A percentile compares a stretch with the other conserved stretches of the same genome.
phyloP scores from a whole-genome alignment of 305 asterid species.

The Lippia alba region DNA sequence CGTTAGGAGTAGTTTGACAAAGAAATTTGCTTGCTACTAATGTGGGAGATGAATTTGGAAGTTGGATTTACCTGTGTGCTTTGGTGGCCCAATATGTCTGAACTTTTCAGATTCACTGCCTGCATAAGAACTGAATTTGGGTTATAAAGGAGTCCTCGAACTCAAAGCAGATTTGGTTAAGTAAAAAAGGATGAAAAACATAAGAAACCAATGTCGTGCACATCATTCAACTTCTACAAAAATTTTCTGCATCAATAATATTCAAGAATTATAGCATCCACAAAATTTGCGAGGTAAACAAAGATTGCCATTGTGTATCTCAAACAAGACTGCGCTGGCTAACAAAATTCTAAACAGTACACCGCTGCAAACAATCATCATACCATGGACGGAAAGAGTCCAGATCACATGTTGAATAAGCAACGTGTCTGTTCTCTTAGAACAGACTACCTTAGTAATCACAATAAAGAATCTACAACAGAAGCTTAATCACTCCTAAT shows the following conservation, averaged over 20 bases:
- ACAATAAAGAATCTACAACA: neutral
- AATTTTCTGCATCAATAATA: neutral
- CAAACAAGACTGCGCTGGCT: slow-evolving; percentile 16
- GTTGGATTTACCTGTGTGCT: slow-evolving; percentile 60
- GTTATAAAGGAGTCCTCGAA: slow-evolving; percentile 36
- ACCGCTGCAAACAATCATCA: neutral
- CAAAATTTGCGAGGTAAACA: neutral
- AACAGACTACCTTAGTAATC: slow-evolving; percentile 19
- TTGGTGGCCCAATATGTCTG: slow-evolving; percentile 77
- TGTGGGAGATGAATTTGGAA: neutral
- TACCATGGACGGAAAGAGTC: slow-evolving; percentile 5
- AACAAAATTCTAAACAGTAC: slow-evolving; percentile 14
- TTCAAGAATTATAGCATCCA: slow-evolving; percentile 18
- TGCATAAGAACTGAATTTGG: slow-evolving; percentile 51
- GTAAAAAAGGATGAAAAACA: neutral
- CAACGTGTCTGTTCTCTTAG: neutral
- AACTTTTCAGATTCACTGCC: slow-evolving; percentile 92
- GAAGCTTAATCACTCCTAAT: slow-evolving; percentile 6
- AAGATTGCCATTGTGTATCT: slow-evolving; percentile 12
- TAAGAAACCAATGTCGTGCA: neutral
- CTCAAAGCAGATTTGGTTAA: slow-evolving; percentile 12
- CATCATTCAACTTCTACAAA: slow-evolving; percentile 5
- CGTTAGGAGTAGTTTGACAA: slow-evolving; percentile 23
- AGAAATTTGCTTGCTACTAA: slow-evolving; percentile 19
- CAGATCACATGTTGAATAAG: slow-evolving; percentile 7